Evolutionary conservation across 768 basidiomycete species (phyloP).

Genomic region (Tremella fuciformis): DNA sequence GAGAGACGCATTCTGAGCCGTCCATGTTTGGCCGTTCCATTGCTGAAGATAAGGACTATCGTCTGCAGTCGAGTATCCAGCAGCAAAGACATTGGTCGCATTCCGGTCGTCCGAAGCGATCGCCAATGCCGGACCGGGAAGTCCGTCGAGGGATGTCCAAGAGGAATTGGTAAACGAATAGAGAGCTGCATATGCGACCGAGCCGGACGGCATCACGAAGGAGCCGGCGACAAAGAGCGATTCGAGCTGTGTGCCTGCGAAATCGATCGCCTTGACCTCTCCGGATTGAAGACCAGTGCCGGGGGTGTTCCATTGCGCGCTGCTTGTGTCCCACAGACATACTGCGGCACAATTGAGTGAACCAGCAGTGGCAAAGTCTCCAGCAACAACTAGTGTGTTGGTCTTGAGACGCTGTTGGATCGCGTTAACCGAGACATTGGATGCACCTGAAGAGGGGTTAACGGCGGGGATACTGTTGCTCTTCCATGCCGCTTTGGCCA

Average conservation of each 20-base stretch:
- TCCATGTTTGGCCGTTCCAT: constrained; percentile 83
- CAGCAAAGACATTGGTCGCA: constrained; percentile 78
- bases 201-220: constrained; percentile 65
- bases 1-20: constrained; percentile 55
- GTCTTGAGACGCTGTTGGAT: constrained; percentile 65
- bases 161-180: constrained; percentile 69
- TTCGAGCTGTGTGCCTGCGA: constrained; percentile 70
- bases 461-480: constrained; percentile 62
- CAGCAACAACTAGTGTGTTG: constrained; percentile 72
- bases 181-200: constrained; percentile 67
- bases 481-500: constrained; percentile 65
- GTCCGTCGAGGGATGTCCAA: constrained; percentile 61
- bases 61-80: constrained; percentile 72
- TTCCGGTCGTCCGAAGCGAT: constrained; percentile 79
- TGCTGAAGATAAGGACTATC: constrained; percentile 69
- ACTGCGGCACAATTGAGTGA: constrained; percentile 70
- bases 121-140: constrained; percentile 89
- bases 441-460: constrained; percentile 57
- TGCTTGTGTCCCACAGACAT: constrained; percentile 67
- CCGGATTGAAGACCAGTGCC: constrained; percentile 73
- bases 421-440: constrained; percentile 65
- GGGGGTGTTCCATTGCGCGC: constrained; percentile 75
- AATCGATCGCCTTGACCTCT: constrained; percentile 71
- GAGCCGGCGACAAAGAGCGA: constrained; percentile 75
- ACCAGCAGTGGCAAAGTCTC: constrained; percentile 79